Conservation (phyloP, 2,329 filamentous ascomycete species). For the Paradendryphiella salina region DNA sequence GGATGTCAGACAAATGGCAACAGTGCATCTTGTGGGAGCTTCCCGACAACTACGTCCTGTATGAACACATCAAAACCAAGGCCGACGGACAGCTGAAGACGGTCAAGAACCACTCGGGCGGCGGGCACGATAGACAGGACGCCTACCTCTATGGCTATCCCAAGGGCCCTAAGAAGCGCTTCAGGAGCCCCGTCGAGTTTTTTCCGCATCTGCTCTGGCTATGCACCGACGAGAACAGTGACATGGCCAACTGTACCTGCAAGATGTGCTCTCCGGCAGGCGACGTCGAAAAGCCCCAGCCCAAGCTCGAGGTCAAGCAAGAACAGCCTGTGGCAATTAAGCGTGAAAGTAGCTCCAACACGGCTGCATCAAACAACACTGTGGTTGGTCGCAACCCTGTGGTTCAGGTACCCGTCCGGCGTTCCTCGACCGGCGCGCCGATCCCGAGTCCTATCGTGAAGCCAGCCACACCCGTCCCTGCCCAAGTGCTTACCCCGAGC, state of each 20-base stretch:
- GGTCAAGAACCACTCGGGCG: slow-evolving; percentile 55
- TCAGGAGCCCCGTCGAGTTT: slow-evolving; percentile 62
- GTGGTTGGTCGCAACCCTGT: slow-evolving; percentile 22
- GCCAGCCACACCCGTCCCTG: slow-evolving; percentile 14
- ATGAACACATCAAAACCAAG: slow-evolving; percentile 61
- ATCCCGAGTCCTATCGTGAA: slow-evolving; percentile 30
- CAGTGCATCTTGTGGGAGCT: slow-evolving; percentile 58
- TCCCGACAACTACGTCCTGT: slow-evolving; percentile 61
- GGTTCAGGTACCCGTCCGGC: slow-evolving; percentile 34
- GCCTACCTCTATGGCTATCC: slow-evolving; percentile 65
- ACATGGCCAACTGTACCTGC: slow-evolving; percentile 60
- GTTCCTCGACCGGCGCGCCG: slow-evolving; percentile 24
- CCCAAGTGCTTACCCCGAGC: slow-evolving; percentile 8
- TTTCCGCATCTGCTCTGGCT: slow-evolving; percentile 64
- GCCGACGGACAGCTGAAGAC: slow-evolving; percentile 53
- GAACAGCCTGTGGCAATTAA: slow-evolving; percentile 29
- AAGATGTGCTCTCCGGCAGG: slow-evolving; percentile 58
- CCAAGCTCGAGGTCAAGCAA: slow-evolving; percentile 29
- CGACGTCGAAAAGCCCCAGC: slow-evolving; percentile 46
- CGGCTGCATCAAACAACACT: slow-evolving; percentile 2
- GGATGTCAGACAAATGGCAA: slow-evolving; percentile 42
- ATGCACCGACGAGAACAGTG: slow-evolving; percentile 55
- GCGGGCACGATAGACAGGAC: slow-evolving; percentile 60
- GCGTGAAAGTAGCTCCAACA: slow-evolving; percentile 30
- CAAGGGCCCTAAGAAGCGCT: slow-evolving; percentile 60